Conservation (phyloP, 2,329 filamentous ascomycete genomes). For the Zymoseptoria brevis region DNA sequence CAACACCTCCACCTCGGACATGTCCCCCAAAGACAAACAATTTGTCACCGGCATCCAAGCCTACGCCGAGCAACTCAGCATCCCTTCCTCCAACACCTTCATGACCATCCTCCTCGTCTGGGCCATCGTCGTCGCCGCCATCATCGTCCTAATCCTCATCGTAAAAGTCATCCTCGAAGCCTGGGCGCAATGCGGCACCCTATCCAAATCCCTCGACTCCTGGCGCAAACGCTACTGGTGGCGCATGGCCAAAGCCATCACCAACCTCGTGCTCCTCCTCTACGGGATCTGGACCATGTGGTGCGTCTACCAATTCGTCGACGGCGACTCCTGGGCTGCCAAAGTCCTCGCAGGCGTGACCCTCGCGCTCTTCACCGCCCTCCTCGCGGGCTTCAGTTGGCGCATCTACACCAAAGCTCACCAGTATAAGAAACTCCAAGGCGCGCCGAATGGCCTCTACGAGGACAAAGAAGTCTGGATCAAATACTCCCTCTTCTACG, state of each 20-base stretch:
- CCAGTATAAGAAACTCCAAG: slow-evolving; percentile 65
- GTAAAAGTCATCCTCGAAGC: slow-evolving; percentile 85
- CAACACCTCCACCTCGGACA: slow-evolving; percentile 19
- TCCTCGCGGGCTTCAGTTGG: slow-evolving; percentile 76
- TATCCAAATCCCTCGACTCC: slow-evolving; percentile 68
- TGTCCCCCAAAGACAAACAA: slow-evolving; percentile 41
- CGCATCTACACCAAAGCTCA: slow-evolving; percentile 72
- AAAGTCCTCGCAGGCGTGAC: slow-evolving; percentile 77
- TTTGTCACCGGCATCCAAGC: slow-evolving; percentile 69
- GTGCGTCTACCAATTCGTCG: slow-evolving; percentile 90
- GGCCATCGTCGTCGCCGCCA: slow-evolving; percentile 73
- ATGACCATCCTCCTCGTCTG: slow-evolving; percentile 91
- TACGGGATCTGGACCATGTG: slow-evolving; percentile 95
- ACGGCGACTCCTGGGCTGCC: slow-evolving; percentile 89
- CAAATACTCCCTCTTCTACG: slow-evolving; percentile 97
- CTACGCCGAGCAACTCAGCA: slow-evolving; percentile 73
- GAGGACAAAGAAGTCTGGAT: slow-evolving; percentile 86
- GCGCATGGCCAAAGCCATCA: slow-evolving; percentile 79
- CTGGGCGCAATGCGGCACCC: slow-evolving; percentile 83
- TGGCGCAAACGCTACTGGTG: slow-evolving; percentile 98
- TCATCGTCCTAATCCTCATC: slow-evolving; percentile 77
- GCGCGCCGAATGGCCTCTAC: slow-evolving; percentile 65
- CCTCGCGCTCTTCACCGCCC: slow-evolving; percentile 66
- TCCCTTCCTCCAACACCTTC: slow-evolving; percentile 86
- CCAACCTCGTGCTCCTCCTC: slow-evolving; percentile 78